These are phyloP conservation scores for Ceratocystis diversiconidia DNA, from an alignment of 2,329 filamentous ascomycete genomes.

Conservation along the genomic window DNA sequence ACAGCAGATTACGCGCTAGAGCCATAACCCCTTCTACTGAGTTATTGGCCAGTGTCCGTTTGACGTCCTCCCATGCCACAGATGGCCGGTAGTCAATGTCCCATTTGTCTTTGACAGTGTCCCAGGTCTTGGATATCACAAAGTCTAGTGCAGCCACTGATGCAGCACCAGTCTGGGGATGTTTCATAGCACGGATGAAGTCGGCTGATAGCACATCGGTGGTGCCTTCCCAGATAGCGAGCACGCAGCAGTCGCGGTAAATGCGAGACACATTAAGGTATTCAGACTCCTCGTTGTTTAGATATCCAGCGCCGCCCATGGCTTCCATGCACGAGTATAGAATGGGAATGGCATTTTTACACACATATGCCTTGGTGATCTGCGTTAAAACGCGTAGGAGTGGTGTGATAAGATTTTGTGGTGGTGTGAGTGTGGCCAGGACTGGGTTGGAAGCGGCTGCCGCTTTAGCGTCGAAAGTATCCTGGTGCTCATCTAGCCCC, in stretches of 20 bases:
- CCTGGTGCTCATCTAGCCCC: conserved; percentile 37
- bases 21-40: conserved; percentile 30
- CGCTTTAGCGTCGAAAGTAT: conserved; percentile 20
- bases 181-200: conserved; percentile 34
- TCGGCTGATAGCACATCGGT: conserved; percentile 53
- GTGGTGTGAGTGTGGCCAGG: conserved; percentile 24
- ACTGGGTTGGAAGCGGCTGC: neutral
- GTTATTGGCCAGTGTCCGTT: conserved; percentile 25
- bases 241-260: conserved; percentile 48
- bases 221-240: conserved; percentile 59
- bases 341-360: conserved; percentile 35
- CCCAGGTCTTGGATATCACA: conserved; percentile 25
- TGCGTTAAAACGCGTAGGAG: conserved; percentile 46
- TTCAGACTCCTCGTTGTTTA: conserved; percentile 45
- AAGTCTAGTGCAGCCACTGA: conserved; percentile 31
- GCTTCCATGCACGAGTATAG: conserved; percentile 47
- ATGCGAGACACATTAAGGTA: conserved; percentile 52
- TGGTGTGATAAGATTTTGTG: conserved; percentile 25
- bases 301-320: conserved; percentile 52
- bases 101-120: conserved; percentile 17
- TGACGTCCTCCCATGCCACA: conserved; percentile 30
- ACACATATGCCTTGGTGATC: conserved; percentile 44
- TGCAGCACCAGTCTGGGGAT: conserved; percentile 27
- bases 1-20: conserved; percentile 33
- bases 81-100: conserved; percentile 24